These are phyloP conservation scores for Eragrostis nindensis DNA, from an alignment of 176 grass and related monocot species.

Conservation along the genomic window DNA sequence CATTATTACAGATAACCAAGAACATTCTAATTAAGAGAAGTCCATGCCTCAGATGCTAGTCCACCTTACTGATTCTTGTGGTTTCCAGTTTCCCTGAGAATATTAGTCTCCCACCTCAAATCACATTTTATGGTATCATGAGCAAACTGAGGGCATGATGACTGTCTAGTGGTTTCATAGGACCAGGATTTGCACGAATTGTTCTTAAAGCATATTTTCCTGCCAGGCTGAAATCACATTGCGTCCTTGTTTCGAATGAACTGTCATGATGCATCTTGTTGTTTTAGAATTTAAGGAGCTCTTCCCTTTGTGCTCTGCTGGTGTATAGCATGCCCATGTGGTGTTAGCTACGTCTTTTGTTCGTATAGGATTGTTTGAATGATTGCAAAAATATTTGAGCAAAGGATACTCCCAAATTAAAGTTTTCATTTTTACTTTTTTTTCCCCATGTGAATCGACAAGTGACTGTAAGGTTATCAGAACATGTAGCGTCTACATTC, in stretches of 20 bases:
- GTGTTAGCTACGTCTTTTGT: neutral
- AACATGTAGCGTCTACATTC: neutral
- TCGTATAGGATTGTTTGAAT: neutral
- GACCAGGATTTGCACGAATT: no score
- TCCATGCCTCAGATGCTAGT: no score
- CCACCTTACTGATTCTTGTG: neutral
- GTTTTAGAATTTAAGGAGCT: constrained; percentile 1
- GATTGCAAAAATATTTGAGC: neutral
- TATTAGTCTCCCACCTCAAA: no score
- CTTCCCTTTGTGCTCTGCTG: neutral
- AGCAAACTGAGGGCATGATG: no score
- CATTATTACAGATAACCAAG: neutral
- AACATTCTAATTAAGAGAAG: no score
- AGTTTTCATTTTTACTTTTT: no score
- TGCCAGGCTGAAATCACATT: no score
- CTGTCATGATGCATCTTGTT: neutral
- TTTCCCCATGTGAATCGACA: no score
- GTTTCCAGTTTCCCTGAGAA: no score
- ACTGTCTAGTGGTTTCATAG: no score
- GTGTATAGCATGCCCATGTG: neutral
- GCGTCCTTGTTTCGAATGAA: neutral
- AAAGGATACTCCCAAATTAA: neutral
- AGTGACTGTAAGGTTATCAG: neutral
- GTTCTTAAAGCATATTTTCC: no score
- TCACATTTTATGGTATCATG: no score